These are phyloP conservation scores for Daldinia vernicosa DNA, from an alignment of 495 filamentous ascomycete genomes.

Conservation along the genomic window DNA sequence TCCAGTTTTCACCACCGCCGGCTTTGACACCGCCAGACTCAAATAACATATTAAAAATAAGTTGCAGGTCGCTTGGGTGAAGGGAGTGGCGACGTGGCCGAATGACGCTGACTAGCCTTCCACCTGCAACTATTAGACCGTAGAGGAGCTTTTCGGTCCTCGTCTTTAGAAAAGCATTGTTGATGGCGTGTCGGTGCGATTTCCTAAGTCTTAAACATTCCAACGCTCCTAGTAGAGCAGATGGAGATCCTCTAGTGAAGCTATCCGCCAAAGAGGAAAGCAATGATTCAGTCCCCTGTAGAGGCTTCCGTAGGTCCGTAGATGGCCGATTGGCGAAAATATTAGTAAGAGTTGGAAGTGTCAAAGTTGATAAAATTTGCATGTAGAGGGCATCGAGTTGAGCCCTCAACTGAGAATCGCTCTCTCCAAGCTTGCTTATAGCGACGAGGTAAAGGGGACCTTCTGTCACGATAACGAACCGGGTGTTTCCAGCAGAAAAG, in stretches of 20 bases:
- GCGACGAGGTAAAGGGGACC: conserved; percentile 92
- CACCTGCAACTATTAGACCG: conserved; percentile 93
- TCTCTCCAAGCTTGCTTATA: conserved; percentile 91
- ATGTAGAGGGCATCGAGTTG: conserved; percentile 97
- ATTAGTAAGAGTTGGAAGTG: conserved; percentile 84
- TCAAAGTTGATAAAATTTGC: conserved; percentile 96
- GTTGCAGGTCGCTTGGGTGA: conserved; percentile 92
- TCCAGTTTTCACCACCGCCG: conserved; percentile 96
- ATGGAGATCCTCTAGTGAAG: conserved; percentile 91
- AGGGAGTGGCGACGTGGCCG: conserved; percentile 94
- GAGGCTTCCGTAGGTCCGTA: conserved; percentile 88
- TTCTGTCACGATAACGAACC: conserved; percentile 84
- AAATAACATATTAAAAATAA: conserved; percentile 99
- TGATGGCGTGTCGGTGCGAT: conserved; percentile 83
- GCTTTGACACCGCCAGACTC: conserved; percentile 85
- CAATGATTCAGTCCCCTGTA: conserved; percentile 91
- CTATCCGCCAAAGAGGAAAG: conserved; percentile 92
- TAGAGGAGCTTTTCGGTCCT: conserved; percentile 83
- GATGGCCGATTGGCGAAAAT: conserved; percentile 91
- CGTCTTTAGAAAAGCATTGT: conserved; percentile 82
- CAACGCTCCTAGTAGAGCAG: conserved; percentile 85
- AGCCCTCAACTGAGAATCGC: conserved; percentile 80
- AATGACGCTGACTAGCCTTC: conserved; percentile 91
- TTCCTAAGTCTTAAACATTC: conserved; percentile 92
- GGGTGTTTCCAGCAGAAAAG: conserved; percentile 83